These are phyloP conservation scores for Malus fusca DNA, from an alignment of 306 rosid species.

Conservation along the genomic window DNA sequence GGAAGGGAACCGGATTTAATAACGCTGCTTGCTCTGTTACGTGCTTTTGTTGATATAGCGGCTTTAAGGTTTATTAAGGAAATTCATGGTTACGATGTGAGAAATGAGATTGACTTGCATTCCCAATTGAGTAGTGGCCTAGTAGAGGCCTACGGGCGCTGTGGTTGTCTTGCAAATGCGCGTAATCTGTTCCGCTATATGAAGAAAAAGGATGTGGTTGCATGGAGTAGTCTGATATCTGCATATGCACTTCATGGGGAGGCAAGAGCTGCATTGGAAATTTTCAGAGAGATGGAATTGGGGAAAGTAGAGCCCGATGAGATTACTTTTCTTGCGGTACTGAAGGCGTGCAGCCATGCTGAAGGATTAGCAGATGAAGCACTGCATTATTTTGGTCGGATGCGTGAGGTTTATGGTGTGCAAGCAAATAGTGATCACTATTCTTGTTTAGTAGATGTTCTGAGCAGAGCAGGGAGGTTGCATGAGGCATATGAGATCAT, in stretches of 20 bases:
- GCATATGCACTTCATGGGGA: constrained; percentile 66
- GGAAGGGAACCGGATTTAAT: constrained; percentile 42
- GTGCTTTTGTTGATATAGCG: constrained; percentile 42
- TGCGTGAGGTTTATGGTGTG: constrained; percentile 42
- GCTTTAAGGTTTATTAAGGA: constrained; percentile 56
- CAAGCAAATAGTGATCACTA: constrained; percentile 65
- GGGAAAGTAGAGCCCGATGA: constrained; percentile 54
- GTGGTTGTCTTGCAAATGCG: constrained; percentile 45
- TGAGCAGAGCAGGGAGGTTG: constrained; percentile 74
- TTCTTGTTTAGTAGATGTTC: constrained; percentile 69
- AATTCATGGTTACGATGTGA: constrained; percentile 55
- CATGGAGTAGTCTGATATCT: constrained; percentile 73
- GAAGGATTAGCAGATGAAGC: constrained; percentile 65
- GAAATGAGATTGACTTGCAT: constrained; percentile 37
- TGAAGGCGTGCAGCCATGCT: constrained; percentile 75
- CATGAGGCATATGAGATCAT: constrained; percentile 58
- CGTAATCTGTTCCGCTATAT: constrained; percentile 29
- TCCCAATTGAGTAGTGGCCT: constrained; percentile 56
- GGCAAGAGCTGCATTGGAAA: constrained; percentile 48
- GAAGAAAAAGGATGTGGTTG: constrained; percentile 57
- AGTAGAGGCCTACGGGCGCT: constrained; percentile 70
- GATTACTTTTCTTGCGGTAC: constrained; percentile 53
- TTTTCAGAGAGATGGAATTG: constrained; percentile 46
- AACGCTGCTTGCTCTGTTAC: constrained; percentile 60
- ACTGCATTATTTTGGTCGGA: constrained; percentile 38